Conservation (phyloP, 2,329 filamentous ascomycete species). For the Aspergillus sp. region DNA sequence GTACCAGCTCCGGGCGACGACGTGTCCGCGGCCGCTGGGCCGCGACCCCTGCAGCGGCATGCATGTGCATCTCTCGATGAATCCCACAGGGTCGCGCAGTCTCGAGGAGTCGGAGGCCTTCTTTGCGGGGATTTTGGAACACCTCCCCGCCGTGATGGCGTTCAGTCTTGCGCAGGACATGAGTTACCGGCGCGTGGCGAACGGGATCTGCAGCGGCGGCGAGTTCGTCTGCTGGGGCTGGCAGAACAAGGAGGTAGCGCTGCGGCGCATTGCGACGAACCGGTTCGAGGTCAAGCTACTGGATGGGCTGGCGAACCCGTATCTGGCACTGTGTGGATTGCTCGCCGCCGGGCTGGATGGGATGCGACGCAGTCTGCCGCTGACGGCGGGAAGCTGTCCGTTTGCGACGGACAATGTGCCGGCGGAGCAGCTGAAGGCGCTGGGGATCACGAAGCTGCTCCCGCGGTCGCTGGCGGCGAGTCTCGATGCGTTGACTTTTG, state of each 20-base stretch:
- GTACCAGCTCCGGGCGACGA: constrained; percentile 19
- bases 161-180: constrained; percentile 21
- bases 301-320: constrained; percentile 28
- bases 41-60: constrained; percentile 18
- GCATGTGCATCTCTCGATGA: constrained; percentile 25
- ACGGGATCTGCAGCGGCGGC: constrained; percentile 24
- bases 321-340: constrained; percentile 21
- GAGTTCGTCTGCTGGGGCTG: constrained; percentile 26
- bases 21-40: constrained; percentile 18
- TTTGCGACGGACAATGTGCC: background rate
- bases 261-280: constrained; percentile 20
- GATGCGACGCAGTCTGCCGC: background rate
- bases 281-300: constrained; percentile 26
- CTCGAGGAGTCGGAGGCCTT: constrained; percentile 13
- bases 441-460: background rate
- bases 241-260: constrained; percentile 23
- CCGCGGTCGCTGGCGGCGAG: background rate
- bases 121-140: constrained; percentile 22
- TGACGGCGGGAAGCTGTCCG: constrained; percentile 1
- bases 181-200: constrained; percentile 22
- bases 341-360: constrained; percentile 20
- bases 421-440: background rate
- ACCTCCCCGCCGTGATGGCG: constrained; percentile 22
- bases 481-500: constrained; percentile 1
- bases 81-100: background rate